These are phyloP conservation scores for Ophiostoma australiae DNA, from an alignment of 2,329 filamentous ascomycete species.

Conservation along the genomic window DNA sequence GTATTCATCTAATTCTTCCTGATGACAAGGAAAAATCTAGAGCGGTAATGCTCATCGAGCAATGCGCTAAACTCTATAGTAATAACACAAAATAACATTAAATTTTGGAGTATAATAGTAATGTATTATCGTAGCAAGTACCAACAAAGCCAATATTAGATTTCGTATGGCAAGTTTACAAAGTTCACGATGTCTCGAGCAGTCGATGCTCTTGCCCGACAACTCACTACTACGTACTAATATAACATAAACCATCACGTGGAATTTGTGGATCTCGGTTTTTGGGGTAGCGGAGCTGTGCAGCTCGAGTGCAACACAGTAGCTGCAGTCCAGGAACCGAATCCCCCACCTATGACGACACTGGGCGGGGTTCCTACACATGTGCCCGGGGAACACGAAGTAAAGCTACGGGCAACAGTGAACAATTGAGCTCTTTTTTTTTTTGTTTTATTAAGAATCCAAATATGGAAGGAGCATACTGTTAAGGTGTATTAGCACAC, in stretches of 20 bases:
- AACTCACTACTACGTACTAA: too few species aligned
- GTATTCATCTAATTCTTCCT: too few species aligned
- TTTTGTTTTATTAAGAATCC: not conserved
- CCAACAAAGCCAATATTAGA: too few species aligned
- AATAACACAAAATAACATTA: too few species aligned
- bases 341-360: conserved; percentile 27
- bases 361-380: conserved; percentile 20
- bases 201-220: not conserved
- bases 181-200: not conserved
- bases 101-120: too few species aligned
- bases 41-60: too few species aligned
- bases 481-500: not conserved
- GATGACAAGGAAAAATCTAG: too few species aligned
- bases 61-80: too few species aligned
- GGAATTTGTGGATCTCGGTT: not conserved
- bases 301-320: not conserved
- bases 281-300: not conserved
- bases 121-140: too few species aligned
- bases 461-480: not conserved
- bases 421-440: not conserved
- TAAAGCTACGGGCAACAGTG: too few species aligned
- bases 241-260: not conserved
- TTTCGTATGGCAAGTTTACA: not conserved
- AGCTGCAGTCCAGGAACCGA: conserved; percentile 9
- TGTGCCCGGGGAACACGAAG: not conserved